phyloP scores from a whole-genome alignment of 352 stramenopile species.

The Phytophthora aleatoria region DNA sequence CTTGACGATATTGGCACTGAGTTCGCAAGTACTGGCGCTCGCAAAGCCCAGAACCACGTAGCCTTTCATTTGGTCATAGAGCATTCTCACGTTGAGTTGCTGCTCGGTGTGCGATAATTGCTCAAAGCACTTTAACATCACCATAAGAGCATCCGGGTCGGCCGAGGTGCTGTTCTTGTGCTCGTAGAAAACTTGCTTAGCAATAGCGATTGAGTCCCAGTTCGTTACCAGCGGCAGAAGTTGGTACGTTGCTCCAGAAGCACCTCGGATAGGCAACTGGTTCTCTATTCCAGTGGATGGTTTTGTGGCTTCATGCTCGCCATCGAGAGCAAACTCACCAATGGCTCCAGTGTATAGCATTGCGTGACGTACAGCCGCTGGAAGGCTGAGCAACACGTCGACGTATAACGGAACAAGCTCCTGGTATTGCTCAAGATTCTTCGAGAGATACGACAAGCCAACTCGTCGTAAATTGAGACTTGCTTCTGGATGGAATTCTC shows the following conservation, averaged over 20 bases:
- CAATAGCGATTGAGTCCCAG: constrained; percentile 70
- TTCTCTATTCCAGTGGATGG: constrained; percentile 17
- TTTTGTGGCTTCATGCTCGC: background rate
- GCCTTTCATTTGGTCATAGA: constrained; percentile 68
- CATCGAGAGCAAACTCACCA: constrained; percentile 5
- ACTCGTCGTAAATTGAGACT: constrained; percentile 68
- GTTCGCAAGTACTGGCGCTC: constrained; percentile 40
- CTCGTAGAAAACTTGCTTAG: constrained; percentile 83
- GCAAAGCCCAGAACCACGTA: constrained; percentile 54
- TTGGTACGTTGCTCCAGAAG: constrained; percentile 56
- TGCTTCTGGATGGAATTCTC: constrained; percentile 64
- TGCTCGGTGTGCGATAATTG: constrained; percentile 34
- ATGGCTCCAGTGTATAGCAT: constrained; percentile 36
- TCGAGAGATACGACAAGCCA: constrained; percentile 59
- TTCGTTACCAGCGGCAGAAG: constrained; percentile 46
- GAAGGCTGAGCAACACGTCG: constrained; percentile 74
- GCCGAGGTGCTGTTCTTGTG: constrained; percentile 39
- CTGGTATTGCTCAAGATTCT: constrained; percentile 65
- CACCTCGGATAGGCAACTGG: constrained; percentile 57
- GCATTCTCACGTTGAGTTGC: constrained; percentile 29
- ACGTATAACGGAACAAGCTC: constrained; percentile 80
- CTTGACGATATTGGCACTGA: constrained; percentile 41
- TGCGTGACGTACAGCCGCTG: constrained; percentile 38
- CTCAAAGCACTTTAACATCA: constrained; percentile 63
- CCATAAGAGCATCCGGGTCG: constrained; percentile 45